Conservation (phyloP, 2,329 filamentous ascomycete species). For the Alternaria panax region DNA sequence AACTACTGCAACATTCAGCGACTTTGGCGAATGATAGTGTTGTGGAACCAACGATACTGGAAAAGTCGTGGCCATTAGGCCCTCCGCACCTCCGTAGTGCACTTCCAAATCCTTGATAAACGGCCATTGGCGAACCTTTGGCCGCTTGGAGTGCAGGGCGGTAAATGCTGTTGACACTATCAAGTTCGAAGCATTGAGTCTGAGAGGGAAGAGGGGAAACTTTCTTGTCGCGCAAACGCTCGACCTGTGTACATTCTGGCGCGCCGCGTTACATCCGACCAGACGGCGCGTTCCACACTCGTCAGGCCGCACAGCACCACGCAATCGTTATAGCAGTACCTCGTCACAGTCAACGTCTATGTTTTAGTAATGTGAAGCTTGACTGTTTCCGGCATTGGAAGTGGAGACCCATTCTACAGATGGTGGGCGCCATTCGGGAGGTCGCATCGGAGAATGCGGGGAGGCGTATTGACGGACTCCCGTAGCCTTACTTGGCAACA, state of each 20-base stretch:
- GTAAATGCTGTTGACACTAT: background rate
- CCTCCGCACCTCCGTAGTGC: background rate
- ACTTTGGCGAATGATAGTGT: background rate
- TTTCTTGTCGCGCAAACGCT: background rate
- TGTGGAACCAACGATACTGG: background rate
- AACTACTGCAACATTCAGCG: background rate
- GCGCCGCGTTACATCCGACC: background rate
- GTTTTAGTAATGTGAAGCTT: background rate
- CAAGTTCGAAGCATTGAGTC: background rate
- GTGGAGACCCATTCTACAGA: slow-evolving; percentile 22
- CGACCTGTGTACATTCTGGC: background rate
- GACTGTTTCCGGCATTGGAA: slow-evolving; percentile 11
- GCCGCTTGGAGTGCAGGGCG: background rate
- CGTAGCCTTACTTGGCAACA: background rate
- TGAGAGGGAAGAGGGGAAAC: background rate
- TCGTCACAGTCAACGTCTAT: background rate
- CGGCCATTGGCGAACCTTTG: background rate
- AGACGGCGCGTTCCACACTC: background rate
- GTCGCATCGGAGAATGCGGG: slow-evolving; percentile 23
- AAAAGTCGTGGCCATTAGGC: background rate
- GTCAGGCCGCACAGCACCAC: too few relatives aligned
- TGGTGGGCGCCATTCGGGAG: slow-evolving; percentile 5
- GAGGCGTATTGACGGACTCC: slow-evolving; percentile 17
- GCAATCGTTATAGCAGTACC: background rate
- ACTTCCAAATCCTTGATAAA: background rate